A percentile compares a stretch with the other conserved stretches of the same genome.
These are phyloP conservation scores for Pseudogymnoascus sp. DNA, from an alignment of 2,329 filamentous ascomycete species.

Conservation along the genomic window DNA sequence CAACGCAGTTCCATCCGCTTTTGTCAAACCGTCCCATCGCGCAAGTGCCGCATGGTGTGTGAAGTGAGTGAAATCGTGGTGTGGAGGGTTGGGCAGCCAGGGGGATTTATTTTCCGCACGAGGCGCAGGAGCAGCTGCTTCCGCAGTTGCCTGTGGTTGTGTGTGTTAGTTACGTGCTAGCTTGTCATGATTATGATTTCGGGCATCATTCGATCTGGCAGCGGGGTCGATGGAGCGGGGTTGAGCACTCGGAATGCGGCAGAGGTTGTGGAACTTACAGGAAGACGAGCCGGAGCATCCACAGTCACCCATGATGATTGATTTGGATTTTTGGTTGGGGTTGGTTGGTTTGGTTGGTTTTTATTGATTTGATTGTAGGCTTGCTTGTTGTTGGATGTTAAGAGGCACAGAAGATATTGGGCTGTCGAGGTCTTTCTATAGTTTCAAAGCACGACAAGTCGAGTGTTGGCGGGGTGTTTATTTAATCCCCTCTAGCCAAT, in stretches of 20 bases:
- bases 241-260: background rate
- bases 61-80: background rate
- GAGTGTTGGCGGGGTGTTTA: background rate
- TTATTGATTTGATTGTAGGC: background rate
- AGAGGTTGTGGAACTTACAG: background rate
- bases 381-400: background rate
- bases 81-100: background rate
- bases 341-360: background rate
- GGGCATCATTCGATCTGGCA: background rate
- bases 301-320: conserved; percentile 7
- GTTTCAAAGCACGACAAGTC: background rate
- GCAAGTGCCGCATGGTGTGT: background rate
- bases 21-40: background rate
- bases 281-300: conserved; percentile 8
- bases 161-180: background rate
- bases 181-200: background rate
- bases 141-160: background rate
- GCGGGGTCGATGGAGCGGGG: background rate
- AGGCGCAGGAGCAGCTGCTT: conserved; percentile 3
- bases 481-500: background rate
- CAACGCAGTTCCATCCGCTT: background rate
- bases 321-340: background rate
- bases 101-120: conserved; percentile 6
- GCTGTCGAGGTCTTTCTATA: background rate
- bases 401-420: background rate